These are phyloP conservation scores for Saxophila tyrrhenica DNA, from an alignment of 495 filamentous ascomycete species.

Conservation along the genomic window DNA sequence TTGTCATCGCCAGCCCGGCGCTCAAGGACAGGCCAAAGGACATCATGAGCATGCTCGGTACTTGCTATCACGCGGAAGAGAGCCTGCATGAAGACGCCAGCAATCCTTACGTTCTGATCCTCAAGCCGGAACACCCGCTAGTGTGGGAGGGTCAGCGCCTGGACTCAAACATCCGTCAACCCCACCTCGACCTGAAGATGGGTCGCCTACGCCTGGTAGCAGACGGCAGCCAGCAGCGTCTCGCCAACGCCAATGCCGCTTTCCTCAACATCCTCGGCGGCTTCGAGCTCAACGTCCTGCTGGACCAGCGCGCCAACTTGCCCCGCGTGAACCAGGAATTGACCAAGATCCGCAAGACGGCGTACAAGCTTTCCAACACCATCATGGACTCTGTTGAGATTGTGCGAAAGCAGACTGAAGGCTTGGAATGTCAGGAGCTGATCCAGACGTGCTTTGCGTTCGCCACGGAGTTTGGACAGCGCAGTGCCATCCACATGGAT, in stretches of 20 bases:
- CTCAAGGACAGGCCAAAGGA: constrained; percentile 62
- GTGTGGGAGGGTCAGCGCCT: constrained; percentile 74
- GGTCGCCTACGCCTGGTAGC: constrained; percentile 83
- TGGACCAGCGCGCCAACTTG: constrained; percentile 87
- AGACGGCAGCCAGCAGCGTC: constrained; percentile 68
- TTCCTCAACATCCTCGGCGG: constrained; percentile 44
- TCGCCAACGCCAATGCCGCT: constrained; percentile 63
- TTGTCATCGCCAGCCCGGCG: constrained; percentile 73
- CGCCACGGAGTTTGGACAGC: constrained; percentile 92
- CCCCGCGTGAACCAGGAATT: constrained; percentile 82
- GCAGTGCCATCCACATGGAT: constrained; percentile 87
- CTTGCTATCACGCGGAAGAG: constrained; percentile 72
- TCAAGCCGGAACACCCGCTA: constrained; percentile 68
- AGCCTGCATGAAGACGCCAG: constrained; percentile 54
- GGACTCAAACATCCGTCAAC: constrained; percentile 49
- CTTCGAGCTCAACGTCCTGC: constrained; percentile 71
- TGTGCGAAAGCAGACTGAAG: constrained; percentile 72
- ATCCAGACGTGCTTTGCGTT: constrained; percentile 99
- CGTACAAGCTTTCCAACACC: constrained; percentile 93
- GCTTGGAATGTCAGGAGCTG: constrained; percentile 82
- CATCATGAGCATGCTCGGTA: constrained; percentile 74
- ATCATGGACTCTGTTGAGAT: constrained; percentile 98
- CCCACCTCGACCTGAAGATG: constrained; percentile 72
- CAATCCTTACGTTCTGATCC: constrained; percentile 70
- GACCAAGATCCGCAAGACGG: constrained; percentile 89